Conservation (phyloP, 352 stramenopile species). For the Phytophthora rubi region DNA sequence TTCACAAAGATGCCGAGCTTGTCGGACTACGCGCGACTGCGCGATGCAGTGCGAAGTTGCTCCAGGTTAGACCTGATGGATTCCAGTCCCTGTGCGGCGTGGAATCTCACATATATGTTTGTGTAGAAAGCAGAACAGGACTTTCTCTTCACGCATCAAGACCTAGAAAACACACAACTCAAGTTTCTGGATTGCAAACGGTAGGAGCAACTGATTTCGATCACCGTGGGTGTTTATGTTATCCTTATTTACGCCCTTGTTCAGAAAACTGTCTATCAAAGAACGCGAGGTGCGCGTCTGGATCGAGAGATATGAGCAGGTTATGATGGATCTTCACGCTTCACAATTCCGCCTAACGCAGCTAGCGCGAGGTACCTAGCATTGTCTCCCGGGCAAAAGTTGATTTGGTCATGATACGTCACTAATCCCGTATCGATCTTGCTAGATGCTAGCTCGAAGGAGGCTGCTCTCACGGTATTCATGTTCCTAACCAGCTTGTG, state of each 20-base stretch:
- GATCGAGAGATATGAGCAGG: conserved; percentile 85
- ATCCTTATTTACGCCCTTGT: background rate
- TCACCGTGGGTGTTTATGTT: too few relatives aligned
- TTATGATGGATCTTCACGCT: conserved; percentile 85
- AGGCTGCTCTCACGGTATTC: conserved; percentile 61
- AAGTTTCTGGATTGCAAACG: conserved; percentile 74
- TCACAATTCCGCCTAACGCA: conserved; percentile 77
- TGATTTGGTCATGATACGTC: background rate
- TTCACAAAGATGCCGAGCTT: conserved; percentile 74
- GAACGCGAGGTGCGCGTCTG: conserved; percentile 68
- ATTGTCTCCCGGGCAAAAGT: background rate
- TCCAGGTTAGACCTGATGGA: conserved; percentile 46
- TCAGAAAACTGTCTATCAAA: conserved; percentile 54
- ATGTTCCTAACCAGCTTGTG: background rate
- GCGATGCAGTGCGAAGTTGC: conserved; percentile 71
- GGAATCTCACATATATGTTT: background rate
- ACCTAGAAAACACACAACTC: conserved; percentile 71
- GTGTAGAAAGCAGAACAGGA: conserved; percentile 75
- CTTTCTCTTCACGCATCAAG: conserved; percentile 66
- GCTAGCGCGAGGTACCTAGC: conserved; percentile 52
- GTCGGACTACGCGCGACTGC: conserved; percentile 66
- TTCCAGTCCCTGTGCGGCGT: background rate
- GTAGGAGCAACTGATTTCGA: conserved; percentile 25
- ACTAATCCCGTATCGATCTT: background rate
- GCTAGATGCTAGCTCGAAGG: conserved; percentile 71